Evolutionary conservation across 208 protist species (phyloP).

Genomic region (Leptomonas pyrrhocoris): DNA sequence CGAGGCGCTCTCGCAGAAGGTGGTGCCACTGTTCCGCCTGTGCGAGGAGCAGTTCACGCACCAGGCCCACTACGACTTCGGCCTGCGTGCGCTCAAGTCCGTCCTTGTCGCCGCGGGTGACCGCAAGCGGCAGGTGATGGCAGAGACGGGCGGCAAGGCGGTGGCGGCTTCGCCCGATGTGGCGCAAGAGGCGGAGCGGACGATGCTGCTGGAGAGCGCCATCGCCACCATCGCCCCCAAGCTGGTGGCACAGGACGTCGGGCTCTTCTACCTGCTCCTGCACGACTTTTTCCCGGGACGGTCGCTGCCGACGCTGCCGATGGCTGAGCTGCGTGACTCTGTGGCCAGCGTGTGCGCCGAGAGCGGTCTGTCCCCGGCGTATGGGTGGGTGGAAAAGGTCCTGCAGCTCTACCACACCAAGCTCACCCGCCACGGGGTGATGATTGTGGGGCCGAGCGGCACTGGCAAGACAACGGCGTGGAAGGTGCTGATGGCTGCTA

Average conservation of each 20-base stretch:
- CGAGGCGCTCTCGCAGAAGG: slow-evolving; percentile 96
- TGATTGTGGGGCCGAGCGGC: slow-evolving; percentile 99
- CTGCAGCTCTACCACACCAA: slow-evolving; percentile 98
- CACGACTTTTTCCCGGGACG: slow-evolving; percentile 97
- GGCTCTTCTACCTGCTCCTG: slow-evolving; percentile 95
- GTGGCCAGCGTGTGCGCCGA: slow-evolving; percentile 86
- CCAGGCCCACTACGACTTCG: slow-evolving; percentile 99
- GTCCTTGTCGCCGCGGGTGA: slow-evolving; percentile 98
- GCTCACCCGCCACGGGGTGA: slow-evolving; percentile 98
- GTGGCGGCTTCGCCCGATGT: not conserved
- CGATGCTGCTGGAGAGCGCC: slow-evolving; percentile 93
- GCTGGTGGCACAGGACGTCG: slow-evolving; percentile 96
- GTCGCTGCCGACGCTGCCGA: slow-evolving; percentile 41
- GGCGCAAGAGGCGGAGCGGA: slow-evolving; percentile 71
- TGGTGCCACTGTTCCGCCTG: slow-evolving; percentile 98
- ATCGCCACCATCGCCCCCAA: slow-evolving; percentile 98
- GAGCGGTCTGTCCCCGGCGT: slow-evolving; percentile 52
- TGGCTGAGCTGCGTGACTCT: slow-evolving; percentile 64
- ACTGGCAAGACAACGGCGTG: slow-evolving; percentile 98
- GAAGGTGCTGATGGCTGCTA: slow-evolving; percentile 94
- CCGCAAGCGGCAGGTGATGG: slow-evolving; percentile 84
- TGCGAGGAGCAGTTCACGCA: slow-evolving; percentile 98
- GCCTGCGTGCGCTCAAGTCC: slow-evolving; percentile 99
- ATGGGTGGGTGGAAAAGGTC: slow-evolving; percentile 97
- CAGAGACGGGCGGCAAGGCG: not conserved